These are phyloP conservation scores for Yamadazyma pseudoaaseri DNA, from an alignment of 1,139 yeast genomes.

Conservation along the genomic window DNA sequence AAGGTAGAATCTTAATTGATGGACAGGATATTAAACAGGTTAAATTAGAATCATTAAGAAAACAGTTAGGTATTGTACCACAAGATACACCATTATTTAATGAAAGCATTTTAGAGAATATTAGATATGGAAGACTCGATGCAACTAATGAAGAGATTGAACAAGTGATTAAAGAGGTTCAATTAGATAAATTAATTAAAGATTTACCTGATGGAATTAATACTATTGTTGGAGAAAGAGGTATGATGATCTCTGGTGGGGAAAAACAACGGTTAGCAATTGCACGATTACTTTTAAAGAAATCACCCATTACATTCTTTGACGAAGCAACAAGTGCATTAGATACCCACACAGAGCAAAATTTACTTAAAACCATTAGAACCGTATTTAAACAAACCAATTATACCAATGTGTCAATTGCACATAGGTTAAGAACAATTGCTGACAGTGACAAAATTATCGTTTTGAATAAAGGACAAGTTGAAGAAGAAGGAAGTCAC, in stretches of 20 bases:
- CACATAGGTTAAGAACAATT: constrained; percentile 89
- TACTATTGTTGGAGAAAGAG: constrained; percentile 97
- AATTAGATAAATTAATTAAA: constrained; percentile 58
- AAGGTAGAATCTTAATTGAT: constrained; percentile 80
- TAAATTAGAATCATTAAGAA: constrained; percentile 72
- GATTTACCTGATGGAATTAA: constrained; percentile 81
- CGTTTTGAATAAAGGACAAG: constrained; percentile 75
- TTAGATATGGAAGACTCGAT: constrained; percentile 77
- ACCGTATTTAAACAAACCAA: constrained; percentile 53
- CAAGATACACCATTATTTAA: constrained; percentile 97
- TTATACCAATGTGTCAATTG: constrained; percentile 84
- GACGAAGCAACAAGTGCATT: constrained; percentile 97
- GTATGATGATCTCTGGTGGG: constrained; percentile 98
- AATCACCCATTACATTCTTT: constrained; percentile 86
- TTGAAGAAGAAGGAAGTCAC: constrained; percentile 88
- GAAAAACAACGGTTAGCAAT: constrained; percentile 95
- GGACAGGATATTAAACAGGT: constrained; percentile 85
- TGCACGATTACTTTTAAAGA: constrained; percentile 79
- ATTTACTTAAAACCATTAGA: constrained; percentile 70
- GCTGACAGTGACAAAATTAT: constrained; percentile 94
- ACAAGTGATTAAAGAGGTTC: constrained; percentile 65
- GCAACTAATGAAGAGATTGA: constrained; percentile 75
- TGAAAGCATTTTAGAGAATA: constrained; percentile 83
- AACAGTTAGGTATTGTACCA: constrained; percentile 87
- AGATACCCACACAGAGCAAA: constrained; percentile 94